Conservation (phyloP, 768 basidiomycete genomes). For the Tubosaeta sp. region DNA sequence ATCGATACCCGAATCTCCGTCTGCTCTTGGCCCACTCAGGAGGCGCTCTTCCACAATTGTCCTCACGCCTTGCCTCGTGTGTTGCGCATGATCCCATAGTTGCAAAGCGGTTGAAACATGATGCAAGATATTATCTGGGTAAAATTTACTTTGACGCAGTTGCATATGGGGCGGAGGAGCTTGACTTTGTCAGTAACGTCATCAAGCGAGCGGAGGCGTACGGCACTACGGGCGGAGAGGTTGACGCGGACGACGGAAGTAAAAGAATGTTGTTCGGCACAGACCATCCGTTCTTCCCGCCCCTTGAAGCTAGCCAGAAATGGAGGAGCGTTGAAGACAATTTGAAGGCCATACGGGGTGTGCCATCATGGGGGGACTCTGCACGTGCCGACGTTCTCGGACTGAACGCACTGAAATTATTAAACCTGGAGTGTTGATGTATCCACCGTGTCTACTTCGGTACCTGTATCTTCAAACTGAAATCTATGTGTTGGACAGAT, state of each 20-base stretch:
- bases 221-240: slow-evolving; percentile 30
- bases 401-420: slow-evolving; percentile 68
- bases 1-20: slow-evolving; percentile 70
- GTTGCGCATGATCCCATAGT: slow-evolving; percentile 83
- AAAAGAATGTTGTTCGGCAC: slow-evolving; percentile 75
- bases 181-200: slow-evolving; percentile 71
- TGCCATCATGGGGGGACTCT: slow-evolving; percentile 42
- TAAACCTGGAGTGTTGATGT: slow-evolving; percentile 41
- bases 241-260: slow-evolving; percentile 42
- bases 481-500: slow-evolving; percentile 91
- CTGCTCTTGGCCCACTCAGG: slow-evolving; percentile 86
- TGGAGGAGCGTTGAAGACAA: slow-evolving; percentile 89
- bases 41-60: slow-evolving; percentile 77
- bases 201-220: slow-evolving; percentile 58
- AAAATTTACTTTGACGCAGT: slow-evolving; percentile 82
- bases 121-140: slow-evolving; percentile 80
- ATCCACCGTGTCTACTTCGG: slow-evolving; percentile 31
- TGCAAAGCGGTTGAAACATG: slow-evolving; percentile 68
- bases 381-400: slow-evolving; percentile 62
- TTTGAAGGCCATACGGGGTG: slow-evolving; percentile 63
- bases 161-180: slow-evolving; percentile 83
- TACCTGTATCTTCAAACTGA: slow-evolving; percentile 91
- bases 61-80: slow-evolving; percentile 80
- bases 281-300: slow-evolving; percentile 91
- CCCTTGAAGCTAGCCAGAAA: slow-evolving; percentile 58